phyloP scores from a whole-genome alignment of 2,329 filamentous ascomycete genomes.

The Exophiala sp. region DNA sequence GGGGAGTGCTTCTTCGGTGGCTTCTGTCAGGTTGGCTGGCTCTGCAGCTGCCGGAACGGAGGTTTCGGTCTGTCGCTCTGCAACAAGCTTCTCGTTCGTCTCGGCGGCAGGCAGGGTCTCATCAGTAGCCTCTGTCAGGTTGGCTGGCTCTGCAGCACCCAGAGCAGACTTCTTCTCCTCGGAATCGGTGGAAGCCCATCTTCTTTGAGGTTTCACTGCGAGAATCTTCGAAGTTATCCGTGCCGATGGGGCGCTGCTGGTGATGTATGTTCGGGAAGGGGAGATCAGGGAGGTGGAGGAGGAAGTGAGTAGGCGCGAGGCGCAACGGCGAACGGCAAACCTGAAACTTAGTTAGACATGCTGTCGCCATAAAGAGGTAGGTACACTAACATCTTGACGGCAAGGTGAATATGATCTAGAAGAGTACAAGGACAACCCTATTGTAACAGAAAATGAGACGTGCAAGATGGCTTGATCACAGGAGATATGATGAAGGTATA shows the following conservation, averaged over 20 bases:
- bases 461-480: neutral
- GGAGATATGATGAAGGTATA: neutral
- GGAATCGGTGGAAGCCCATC: slow-evolving; percentile 45
- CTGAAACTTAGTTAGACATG: slow-evolving; percentile 33
- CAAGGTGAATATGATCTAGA: neutral
- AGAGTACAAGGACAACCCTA: neutral
- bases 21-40: slow-evolving; percentile 20
- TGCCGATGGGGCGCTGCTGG: slow-evolving; percentile 34
- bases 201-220: slow-evolving; percentile 38
- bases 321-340: slow-evolving; percentile 54
- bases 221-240: slow-evolving; percentile 38
- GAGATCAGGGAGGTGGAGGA: slow-evolving; percentile 41
- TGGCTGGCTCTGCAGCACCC: slow-evolving; percentile 20
- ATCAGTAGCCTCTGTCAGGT: slow-evolving; percentile 24
- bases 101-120: slow-evolving; percentile 14
- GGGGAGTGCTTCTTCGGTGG: slow-evolving; percentile 16
- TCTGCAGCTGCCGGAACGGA: slow-evolving; percentile 26
- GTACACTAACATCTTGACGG: slow-evolving; percentile 7
- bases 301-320: slow-evolving; percentile 49
- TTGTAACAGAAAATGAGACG: neutral
- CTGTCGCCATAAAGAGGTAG: neutral
- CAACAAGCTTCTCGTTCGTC: slow-evolving; percentile 8
- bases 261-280: slow-evolving; percentile 39
- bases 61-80: neutral
- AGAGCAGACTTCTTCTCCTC: slow-evolving; percentile 28